Evolutionary conservation across 805 yeast species (phyloP), one percentile per base, ranked within the genome.

Genomic region (Debaryomyces castellii): DNA sequence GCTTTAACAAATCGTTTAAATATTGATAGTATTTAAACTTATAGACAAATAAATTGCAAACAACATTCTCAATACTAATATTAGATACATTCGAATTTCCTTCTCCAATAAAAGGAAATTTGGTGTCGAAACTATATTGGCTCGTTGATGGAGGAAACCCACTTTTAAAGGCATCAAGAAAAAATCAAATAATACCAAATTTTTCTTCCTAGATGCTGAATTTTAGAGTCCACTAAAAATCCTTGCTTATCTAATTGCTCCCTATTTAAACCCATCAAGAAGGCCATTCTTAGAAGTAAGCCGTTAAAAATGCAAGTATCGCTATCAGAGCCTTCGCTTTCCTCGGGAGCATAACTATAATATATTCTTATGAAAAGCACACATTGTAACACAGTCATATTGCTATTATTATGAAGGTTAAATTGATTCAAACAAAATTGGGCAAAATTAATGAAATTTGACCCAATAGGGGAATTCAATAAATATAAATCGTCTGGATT

Each of bases 291-390:
- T 9, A 76, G 58, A 33, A 77, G 54, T 41, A 57, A 41, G 3
- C 57, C 51, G 36, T 46, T 42, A 45, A 47, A 51, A 21, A 69
- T 66, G 16, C 68, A 63, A 6, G 55, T 46, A 32, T 57, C 57
- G 42, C 69, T 72, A 51, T 68, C 70, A 20, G 71, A 63, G 2
- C 73, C 66, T 49, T 73, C 79, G 14, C 62, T 55, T 49, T 78
- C 82, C 49, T 82, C 85, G 1, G 87, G 85, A 9, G 85, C 78
- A 49, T 73, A 70, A 48, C 69, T 74, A 51, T 72, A 75, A 63
- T 82, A 84, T 36, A 75, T 60, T 48, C 81, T 81, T 41, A 62
- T 49, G 40, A 48, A 66, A 2, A 62, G 46, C 1, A 66, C 67
- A 30, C 67, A 57, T 47, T 66, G 71, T n/a, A 69, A 45, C 2